Evolutionary conservation across 768 basidiomycete genomes (phyloP).

Genomic region (Lactarius hengduanensis): DNA sequence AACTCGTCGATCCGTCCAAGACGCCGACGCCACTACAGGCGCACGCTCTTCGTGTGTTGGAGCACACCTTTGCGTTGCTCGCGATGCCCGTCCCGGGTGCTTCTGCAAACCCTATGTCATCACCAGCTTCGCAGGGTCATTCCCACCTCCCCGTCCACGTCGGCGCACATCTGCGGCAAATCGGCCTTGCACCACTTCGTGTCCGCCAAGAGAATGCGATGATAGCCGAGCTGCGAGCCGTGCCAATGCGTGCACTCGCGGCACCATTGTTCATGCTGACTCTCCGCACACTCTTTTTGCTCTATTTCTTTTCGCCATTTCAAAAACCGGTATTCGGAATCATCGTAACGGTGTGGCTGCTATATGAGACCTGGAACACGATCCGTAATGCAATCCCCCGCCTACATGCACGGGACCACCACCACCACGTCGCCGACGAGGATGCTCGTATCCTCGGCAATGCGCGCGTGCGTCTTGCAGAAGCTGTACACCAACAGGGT

Average conservation of each 20-base stretch:
- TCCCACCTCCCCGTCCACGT: constrained; percentile 23
- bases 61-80: constrained; percentile 27
- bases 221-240: constrained; percentile 28
- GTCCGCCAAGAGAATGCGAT: constrained; percentile 25
- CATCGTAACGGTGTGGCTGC: constrained; percentile 26
- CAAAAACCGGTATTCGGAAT: constrained; percentile 28
- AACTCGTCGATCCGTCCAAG: constrained; percentile 22
- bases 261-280: constrained; percentile 27
- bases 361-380: constrained; percentile 30
- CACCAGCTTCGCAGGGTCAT: constrained; percentile 2
- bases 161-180: constrained; percentile 26
- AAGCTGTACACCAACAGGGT: constrained; percentile 2
- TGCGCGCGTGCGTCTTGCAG: constrained; percentile 11
- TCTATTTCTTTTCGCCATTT: constrained; percentile 30
- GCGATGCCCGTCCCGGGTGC: constrained; percentile 18
- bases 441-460: constrained; percentile 6
- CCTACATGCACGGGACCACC: constrained; percentile 13
- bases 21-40: constrained; percentile 25
- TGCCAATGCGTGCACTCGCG: constrained; percentile 28
- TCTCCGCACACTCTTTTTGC: constrained; percentile 26
- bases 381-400: constrained; percentile 28
- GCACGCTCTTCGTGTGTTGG: constrained; percentile 27
- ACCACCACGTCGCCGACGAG: constrained; percentile 5
- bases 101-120: constrained; percentile 5
- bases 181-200: constrained; percentile 26